These are phyloP conservation scores for Saraca asoca DNA, from an alignment of 331 rosid genomes.

Conservation along the genomic window DNA sequence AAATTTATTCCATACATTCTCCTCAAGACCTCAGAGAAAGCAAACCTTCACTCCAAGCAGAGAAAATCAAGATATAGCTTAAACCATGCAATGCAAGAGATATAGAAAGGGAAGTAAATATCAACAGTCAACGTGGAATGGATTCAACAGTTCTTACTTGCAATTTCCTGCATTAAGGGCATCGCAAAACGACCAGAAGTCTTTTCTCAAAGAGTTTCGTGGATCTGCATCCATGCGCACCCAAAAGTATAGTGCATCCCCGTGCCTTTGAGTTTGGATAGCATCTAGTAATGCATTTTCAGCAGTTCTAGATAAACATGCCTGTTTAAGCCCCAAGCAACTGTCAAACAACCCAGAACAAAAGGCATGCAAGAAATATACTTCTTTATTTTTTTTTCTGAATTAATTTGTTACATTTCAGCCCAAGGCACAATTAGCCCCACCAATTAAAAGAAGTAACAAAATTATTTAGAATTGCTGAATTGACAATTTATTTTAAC, in stretches of 20 bases:
- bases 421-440: constrained; percentile 1
- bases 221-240: constrained; percentile 76
- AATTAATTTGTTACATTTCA: constrained; percentile 14
- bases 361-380: not conserved
- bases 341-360: constrained; percentile 31
- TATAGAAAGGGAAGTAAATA: not conserved
- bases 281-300: constrained; percentile 77
- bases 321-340: constrained; percentile 58
- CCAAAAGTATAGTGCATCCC: constrained; percentile 96
- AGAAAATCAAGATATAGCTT: constrained; percentile 30
- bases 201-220: constrained; percentile 60
- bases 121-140: constrained; percentile 2
- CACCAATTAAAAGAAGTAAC: not conserved
- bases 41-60: constrained; percentile 54
- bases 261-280: constrained; percentile 64
- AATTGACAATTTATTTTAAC: not conserved
- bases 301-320: constrained; percentile 68
- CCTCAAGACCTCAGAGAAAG: constrained; percentile 77
- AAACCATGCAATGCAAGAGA: constrained; percentile 8
- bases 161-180: constrained; percentile 92
- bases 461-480: no score
- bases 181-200: constrained; percentile 95
- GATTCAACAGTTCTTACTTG: constrained; percentile 59
- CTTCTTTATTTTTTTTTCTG: not conserved
- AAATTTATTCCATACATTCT: constrained; percentile 77